Base-by-base conservation (phyloP, 2,329 filamentous ascomycete species). In the Neocatenulostroma microsporum region DNA sequence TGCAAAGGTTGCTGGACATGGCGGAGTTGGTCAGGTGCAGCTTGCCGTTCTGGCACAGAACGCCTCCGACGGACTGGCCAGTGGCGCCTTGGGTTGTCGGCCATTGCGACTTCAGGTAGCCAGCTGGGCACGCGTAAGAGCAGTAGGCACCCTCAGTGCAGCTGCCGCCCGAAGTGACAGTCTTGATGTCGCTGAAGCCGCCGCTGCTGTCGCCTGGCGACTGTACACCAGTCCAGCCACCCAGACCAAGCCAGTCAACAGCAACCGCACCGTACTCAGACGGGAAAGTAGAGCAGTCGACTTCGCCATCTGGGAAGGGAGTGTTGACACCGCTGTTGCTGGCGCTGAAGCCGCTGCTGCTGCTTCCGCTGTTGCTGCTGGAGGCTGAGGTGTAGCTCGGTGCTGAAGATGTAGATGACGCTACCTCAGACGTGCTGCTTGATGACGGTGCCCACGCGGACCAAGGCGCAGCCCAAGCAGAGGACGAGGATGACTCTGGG, bases 91-190 rank as follows among this genome's bases (percentile, higher is more conserved):
- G 91, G 21, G 73, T 70, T 1, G 57, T 50, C 30, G 91, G 86
- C 82, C 87, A 96, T 60, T 96, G 89, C 3, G 82, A 74, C 75
- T 95, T 95, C 62, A 91, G 79, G 64, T 91, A 94, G 30, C 89
- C 89, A 19, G 79, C 66, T n/a, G 85, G 83, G 70, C 91, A 98
- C 39, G 85, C 80, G 56, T 96, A 96, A 2, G 88, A 94, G 72
- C 89, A 95, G 72, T 88, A 87, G 40, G 70, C 65, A 32, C 78
- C 80, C 8, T 69, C 53, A 7, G 53, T 60, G 66, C 85, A 89
- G 42, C 62, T 62, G 12, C 75, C 63, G 25, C 37, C 66, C 39
- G 66, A 72, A 34, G 74, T 68, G 43, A 88, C 85, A 42, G 74
- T 73, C 58, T 65, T 69, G 55, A 93, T 81, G 33, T 72, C 55